phyloP scores from a whole-genome alignment of 2,329 filamentous ascomycete genomes.

The Diaporthe eres region DNA sequence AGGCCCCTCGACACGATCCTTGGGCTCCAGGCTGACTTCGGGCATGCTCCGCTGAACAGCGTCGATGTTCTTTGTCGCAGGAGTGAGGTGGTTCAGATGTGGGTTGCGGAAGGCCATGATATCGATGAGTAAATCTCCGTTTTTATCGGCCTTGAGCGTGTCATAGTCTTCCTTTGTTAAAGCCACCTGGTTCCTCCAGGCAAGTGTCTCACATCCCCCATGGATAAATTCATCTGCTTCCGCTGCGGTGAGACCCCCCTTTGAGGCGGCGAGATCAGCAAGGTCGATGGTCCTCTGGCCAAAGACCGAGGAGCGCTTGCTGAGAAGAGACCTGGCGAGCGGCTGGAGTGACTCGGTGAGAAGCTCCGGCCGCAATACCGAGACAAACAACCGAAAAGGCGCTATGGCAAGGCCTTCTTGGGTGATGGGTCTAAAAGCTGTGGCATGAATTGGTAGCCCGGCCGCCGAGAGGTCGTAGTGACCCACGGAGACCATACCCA shows the following conservation, averaged over 20 bases:
- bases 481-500: constrained; percentile 64
- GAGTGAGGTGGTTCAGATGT: constrained; percentile 69
- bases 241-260: constrained; percentile 47
- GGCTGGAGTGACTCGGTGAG: constrained; percentile 45
- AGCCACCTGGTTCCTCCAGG: constrained; percentile 55
- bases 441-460: constrained; percentile 65
- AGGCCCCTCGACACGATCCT: constrained; percentile 66
- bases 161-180: constrained; percentile 53
- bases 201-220: constrained; percentile 61
- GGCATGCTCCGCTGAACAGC: constrained; percentile 60
- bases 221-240: constrained; percentile 56
- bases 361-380: constrained; percentile 56
- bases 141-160: constrained; percentile 49
- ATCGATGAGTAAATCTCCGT: constrained; percentile 51
- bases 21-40: constrained; percentile 56
- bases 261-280: constrained; percentile 52
- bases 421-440: constrained; percentile 61
- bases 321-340: constrained; percentile 52
- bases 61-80: constrained; percentile 64
- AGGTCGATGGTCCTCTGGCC: constrained; percentile 54
- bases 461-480: constrained; percentile 66
- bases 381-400: constrained; percentile 57
- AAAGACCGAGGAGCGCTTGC: constrained; percentile 57
- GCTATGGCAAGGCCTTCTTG: constrained; percentile 11
- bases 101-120: constrained; percentile 53